These are phyloP conservation scores for Prunus kanzakura DNA, from an alignment of 306 rosid genomes.

Conservation along the genomic window DNA sequence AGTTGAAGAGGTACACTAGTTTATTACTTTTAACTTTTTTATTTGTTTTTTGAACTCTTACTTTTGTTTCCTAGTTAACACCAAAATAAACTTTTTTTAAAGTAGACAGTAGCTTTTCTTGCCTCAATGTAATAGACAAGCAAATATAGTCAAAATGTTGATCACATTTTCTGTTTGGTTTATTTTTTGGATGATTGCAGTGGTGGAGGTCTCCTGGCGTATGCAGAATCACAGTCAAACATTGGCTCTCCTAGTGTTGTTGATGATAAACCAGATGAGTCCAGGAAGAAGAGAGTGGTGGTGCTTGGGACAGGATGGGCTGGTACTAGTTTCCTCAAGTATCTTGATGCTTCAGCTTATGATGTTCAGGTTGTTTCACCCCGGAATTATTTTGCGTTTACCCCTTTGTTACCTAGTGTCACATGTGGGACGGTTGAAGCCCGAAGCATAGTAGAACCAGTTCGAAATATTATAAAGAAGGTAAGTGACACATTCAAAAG, in stretches of 20 bases:
- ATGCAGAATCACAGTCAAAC: conserved; percentile 64
- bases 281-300: conserved; percentile 64
- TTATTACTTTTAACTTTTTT: background rate
- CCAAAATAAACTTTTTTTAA: background rate
- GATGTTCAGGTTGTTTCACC: conserved; percentile 91
- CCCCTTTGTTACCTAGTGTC: conserved; percentile 91
- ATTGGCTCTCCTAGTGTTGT: conserved; percentile 30
- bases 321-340: conserved; percentile 87
- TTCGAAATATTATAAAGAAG: conserved; percentile 84
- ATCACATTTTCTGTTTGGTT: background rate
- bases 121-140: background rate
- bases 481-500: conserved; percentile 32
- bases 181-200: conserved; percentile 37
- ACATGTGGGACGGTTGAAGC: conserved; percentile 99
- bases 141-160: background rate
- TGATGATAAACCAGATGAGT: conserved; percentile 25
- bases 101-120: background rate
- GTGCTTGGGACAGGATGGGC: conserved; percentile 99
- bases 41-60: background rate
- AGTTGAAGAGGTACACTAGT: background rate
- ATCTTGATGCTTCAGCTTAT: conserved; percentile 69
- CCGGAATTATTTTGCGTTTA: conserved; percentile 87
- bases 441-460: conserved; percentile 88
- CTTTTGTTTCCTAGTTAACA: background rate
- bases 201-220: conserved; percentile 80